phyloP scores from a whole-genome alignment of 1,139 yeast genomes.

The Eremothecium cymbalariae region DNA sequence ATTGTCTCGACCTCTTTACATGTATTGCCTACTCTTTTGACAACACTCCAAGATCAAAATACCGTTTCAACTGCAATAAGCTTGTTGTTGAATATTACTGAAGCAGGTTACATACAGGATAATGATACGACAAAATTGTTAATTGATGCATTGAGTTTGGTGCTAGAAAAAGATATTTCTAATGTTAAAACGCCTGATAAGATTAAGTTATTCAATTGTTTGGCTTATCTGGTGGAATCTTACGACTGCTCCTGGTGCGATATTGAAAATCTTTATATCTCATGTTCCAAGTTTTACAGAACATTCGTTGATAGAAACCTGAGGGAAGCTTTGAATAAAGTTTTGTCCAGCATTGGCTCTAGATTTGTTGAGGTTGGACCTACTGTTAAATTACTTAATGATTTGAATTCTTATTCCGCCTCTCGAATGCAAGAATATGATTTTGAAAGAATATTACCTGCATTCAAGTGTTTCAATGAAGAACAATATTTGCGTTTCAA shows the following conservation, averaged over 20 bases:
- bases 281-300: conserved; percentile 53
- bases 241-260: conserved; percentile 49
- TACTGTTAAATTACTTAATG: conserved; percentile 47
- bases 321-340: conserved; percentile 50
- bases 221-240: conserved; percentile 46
- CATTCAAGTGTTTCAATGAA: conserved; percentile 62
- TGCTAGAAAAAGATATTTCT: conserved; percentile 54
- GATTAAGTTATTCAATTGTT: conserved; percentile 50
- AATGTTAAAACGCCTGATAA: conserved; percentile 50
- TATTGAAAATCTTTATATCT: conserved; percentile 45
- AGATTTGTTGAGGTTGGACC: conserved; percentile 40
- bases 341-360: conserved; percentile 53
- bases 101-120: conserved; percentile 52
- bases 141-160: conserved; percentile 50
- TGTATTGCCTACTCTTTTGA: conserved; percentile 44
- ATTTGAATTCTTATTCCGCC: conserved; percentile 60
- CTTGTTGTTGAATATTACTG: conserved; percentile 47
- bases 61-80: conserved; percentile 48
- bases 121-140: conserved; percentile 48
- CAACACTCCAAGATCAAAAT: conserved; percentile 38
- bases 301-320: conserved; percentile 50
- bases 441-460: conserved; percentile 63
- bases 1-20: conserved; percentile 50
- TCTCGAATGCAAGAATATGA: conserved; percentile 67
- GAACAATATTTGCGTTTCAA: conserved; percentile 38